Evolutionary conservation across 1,139 yeast genomes (phyloP), one percentile per base, ranked within the genome.

Genomic region (Yamadazyma siamensis): DNA sequence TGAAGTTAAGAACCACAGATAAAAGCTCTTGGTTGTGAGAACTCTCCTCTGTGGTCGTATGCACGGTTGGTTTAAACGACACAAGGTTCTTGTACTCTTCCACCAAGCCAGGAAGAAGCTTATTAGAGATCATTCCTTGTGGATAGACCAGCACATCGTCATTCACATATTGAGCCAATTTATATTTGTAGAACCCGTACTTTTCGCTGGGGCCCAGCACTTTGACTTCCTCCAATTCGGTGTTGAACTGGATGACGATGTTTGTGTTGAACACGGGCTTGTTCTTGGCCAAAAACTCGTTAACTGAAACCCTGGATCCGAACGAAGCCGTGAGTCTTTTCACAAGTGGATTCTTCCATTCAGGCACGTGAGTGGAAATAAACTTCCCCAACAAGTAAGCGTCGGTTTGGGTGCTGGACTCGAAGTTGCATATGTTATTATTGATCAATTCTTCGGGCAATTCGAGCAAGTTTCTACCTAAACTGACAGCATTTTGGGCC

Each of bases 61-160:
- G 46, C 3, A 50, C 44, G 0, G 52, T 39, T 6, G 58, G 52
- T 17, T 40, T 37, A 17, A 40, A 40, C 21, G 46, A 53, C 11
- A 43, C 41, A 15, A 61, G 40, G 16, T 44, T 47, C 17, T 51
- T 50, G 38, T 49, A 67, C 34, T 66, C 73, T 7, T 33, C 27
- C 9, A 72, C 61, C 17, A 85, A 54, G 44, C 80, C 86, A 0
- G 95, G 94, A 21, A 87, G 54, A n/a, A 86, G 59, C 41, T 75
- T 74, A 39, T 71, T 59, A 31, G 79, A 80, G 31, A 83, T 59
- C 39, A 77, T 77, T 1, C 82, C 84, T 0, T 73, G 69, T 1
- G 94, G 86, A 9, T 47, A 48, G 4, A 28, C 18, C 5, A 32
- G 19, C 5, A 25, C 6, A 15, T 33, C 34, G 10, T 29, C 32